Evolutionary conservation across 1,284 basidiomycete genomes (phyloP).

Genomic region (Psilocybe mexicana): DNA sequence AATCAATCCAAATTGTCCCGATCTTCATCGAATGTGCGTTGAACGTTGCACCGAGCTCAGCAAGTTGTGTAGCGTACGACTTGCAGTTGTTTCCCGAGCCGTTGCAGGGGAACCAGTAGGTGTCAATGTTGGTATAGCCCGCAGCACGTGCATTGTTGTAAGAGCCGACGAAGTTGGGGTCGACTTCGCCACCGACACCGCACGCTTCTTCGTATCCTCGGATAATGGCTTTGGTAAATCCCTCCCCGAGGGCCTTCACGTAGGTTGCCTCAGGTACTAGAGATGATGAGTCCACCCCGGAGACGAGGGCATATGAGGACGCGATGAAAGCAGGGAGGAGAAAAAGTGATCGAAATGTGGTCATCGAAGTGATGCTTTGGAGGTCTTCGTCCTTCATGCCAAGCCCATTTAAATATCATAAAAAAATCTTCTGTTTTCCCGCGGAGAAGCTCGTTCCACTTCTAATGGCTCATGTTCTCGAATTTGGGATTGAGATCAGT

Average conservation of each 20-base stretch:
- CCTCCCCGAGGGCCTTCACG: conserved; percentile 22
- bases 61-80: conserved; percentile 23
- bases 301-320: conserved; percentile 21
- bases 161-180: conserved; percentile 27
- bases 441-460: no score
- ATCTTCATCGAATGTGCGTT: conserved; percentile 25
- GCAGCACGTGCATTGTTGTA: conserved; percentile 28
- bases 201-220: conserved; percentile 27
- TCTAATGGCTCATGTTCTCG: no score
- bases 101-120: conserved; percentile 29
- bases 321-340: conserved; percentile 15
- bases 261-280: conserved; percentile 23
- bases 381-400: neutral
- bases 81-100: conserved; percentile 26
- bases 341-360: conserved; percentile 9
- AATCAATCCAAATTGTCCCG: conserved; percentile 27
- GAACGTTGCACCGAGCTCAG: conserved; percentile 23
- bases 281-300: conserved; percentile 25
- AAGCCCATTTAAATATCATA: no score
- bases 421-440: no score
- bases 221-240: conserved; percentile 29
- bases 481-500: no score
- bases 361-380: neutral
- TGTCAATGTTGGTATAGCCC: conserved; percentile 26
- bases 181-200: conserved; percentile 24